Evolutionary conservation across 192 early-diverging fungal species (phyloP).

Genomic region (Coemansia sp.): DNA sequence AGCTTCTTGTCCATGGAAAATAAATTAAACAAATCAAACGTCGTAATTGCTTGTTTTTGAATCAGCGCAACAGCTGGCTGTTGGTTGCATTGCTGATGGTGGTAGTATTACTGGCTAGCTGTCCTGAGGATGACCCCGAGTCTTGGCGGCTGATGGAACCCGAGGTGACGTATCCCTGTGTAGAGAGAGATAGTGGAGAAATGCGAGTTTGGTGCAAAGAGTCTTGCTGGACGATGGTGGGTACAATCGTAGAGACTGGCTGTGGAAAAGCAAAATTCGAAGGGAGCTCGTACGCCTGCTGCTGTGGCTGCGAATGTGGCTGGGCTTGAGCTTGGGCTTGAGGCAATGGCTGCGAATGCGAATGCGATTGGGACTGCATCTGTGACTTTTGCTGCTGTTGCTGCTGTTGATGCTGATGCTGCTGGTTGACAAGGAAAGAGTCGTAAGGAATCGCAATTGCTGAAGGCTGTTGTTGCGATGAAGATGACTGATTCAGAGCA

Average conservation of each 20-base stretch:
- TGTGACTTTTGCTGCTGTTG: neutral
- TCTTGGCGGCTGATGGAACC: slow-evolving; percentile 21
- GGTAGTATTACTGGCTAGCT: neutral
- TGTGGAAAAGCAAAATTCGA: neutral
- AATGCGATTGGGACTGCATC: neutral
- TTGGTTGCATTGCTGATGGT: neutral
- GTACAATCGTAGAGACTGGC: neutral
- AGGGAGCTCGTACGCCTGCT: neutral
- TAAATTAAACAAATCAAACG: neutral
- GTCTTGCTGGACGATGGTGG: neutral
- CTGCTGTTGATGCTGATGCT: slow-evolving; percentile 16
- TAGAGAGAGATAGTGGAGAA: neutral
- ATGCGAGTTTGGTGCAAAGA: neutral
- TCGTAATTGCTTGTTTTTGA: neutral
- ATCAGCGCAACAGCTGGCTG: neutral
- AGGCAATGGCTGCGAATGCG: neutral
- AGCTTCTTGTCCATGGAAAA: too few species aligned
- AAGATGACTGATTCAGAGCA: neutral
- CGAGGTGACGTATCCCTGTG: neutral
- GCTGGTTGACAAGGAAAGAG: slow-evolving; percentile 12
- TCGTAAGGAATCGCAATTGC: slow-evolving; percentile 14
- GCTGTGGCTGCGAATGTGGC: too few species aligned
- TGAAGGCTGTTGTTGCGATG: neutral
- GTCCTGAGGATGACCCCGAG: slow-evolving; percentile 23
- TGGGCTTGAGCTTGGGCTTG: neutral